Conservation (phyloP, 257 asterid genomes). For the Plantago major region DNA sequence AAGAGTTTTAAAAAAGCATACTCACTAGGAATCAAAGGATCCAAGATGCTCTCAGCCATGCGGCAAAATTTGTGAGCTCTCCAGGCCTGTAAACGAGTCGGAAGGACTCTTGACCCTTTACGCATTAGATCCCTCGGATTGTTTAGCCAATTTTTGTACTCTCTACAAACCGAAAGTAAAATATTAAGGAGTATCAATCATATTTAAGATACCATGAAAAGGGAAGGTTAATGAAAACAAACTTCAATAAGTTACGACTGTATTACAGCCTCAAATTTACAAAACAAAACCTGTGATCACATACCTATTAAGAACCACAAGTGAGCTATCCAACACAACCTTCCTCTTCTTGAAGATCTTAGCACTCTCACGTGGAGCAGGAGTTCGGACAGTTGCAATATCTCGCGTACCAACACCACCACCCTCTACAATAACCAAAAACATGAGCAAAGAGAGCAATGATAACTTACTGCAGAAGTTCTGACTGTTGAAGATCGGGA, state of each 20-base stretch:
- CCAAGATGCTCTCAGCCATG: conserved; percentile 47
- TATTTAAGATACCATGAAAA: not conserved
- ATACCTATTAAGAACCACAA: conserved; percentile 50
- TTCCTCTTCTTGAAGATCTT: conserved; percentile 54
- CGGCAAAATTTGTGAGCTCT: conserved; percentile 24
- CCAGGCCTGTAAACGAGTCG: conserved; percentile 45
- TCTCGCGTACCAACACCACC: conserved; percentile 33
- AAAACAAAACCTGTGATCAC: conserved; percentile 13
- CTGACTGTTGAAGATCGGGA: not conserved
- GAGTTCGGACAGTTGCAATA: conserved; percentile 51
- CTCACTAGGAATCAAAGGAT: conserved; percentile 65
- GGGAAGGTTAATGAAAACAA: not conserved
- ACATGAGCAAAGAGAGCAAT: conserved; percentile 4
- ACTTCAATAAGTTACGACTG: not conserved
- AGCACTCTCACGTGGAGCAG: conserved; percentile 55
- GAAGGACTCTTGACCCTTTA: conserved; percentile 38
- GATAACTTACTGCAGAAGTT: not conserved
- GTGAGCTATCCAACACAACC: conserved; percentile 37
- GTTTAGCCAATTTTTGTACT: conserved; percentile 37
- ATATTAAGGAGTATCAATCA: not conserved
- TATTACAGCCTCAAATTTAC: not conserved
- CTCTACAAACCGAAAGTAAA: conserved; percentile 28
- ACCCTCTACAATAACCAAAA: conserved; percentile 15
- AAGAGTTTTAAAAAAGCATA: conserved; percentile 2
- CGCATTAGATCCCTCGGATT: conserved; percentile 49